A percentile compares a stretch with the other conserved stretches of the same genome.
These are phyloP conservation scores for Beta vulgaris DNA, from an alignment of 148 eudicot genomes.

Conservation along the genomic window DNA sequence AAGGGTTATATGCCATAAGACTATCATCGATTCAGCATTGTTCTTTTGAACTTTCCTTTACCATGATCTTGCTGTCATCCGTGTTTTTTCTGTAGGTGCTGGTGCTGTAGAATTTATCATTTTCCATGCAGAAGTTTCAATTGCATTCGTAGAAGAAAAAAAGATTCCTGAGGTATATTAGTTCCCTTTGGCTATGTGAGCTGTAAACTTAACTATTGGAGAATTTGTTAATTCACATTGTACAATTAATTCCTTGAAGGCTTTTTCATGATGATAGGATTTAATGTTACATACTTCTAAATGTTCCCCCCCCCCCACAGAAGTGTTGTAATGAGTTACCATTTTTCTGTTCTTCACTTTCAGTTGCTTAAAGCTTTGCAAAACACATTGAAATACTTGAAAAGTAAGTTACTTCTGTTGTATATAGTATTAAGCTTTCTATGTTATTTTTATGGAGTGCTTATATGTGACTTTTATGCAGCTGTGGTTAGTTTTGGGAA, in stretches of 20 bases:
- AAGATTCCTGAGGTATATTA: constrained; percentile 78
- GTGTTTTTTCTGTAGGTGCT: constrained; percentile 56
- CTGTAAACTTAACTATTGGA: neutral
- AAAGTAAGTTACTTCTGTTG: constrained; percentile 52
- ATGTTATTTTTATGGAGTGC: neutral
- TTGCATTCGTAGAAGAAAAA: constrained; percentile 93
- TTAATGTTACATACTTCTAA: neutral
- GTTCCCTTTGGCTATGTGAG: neutral
- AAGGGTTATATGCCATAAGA: no score
- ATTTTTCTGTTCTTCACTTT: constrained; percentile 23
- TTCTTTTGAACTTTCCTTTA: neutral
- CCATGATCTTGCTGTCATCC: neutral
- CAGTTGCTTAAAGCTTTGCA: constrained; percentile 87
- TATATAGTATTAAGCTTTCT: neutral
- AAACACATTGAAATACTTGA: constrained; percentile 53
- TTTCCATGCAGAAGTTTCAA: constrained; percentile 75
- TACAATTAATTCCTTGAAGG: neutral
- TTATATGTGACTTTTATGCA: constrained; percentile 23
- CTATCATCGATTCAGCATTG: constrained; percentile 4
- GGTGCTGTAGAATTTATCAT: constrained; percentile 93
- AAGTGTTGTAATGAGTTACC: constrained; percentile 11
- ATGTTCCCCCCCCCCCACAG: neutral
- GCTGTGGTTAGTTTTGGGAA: constrained; percentile 96
- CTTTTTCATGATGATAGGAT: neutral
- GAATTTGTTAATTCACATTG: neutral